Evolutionary conservation across 768 basidiomycete genomes (phyloP).

Genomic region (Lentinus brumalis): DNA sequence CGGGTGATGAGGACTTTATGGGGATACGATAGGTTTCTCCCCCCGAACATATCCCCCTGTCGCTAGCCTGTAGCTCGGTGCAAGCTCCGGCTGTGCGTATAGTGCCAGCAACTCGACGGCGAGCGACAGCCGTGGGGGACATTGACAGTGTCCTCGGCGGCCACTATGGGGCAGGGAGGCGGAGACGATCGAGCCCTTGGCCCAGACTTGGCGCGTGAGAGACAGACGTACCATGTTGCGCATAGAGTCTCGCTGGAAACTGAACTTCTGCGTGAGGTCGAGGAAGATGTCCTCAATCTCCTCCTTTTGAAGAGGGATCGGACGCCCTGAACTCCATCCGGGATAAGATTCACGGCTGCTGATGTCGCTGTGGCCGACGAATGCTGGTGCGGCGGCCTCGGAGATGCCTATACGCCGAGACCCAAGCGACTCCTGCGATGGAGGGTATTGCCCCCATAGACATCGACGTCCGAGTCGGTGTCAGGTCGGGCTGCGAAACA

Average conservation of each 20-base stretch:
- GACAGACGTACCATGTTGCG: slow-evolving; percentile 77
- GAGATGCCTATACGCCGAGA: slow-evolving; percentile 61
- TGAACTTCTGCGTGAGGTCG: slow-evolving; percentile 97
- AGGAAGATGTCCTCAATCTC: slow-evolving; percentile 99
- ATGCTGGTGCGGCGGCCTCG: slow-evolving; percentile 74
- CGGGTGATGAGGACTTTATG: too few species aligned
- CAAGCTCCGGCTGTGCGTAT: too few species aligned
- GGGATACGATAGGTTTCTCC: too few species aligned
- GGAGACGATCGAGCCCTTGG: not conserved
- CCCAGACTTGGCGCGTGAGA: slow-evolving; percentile 6
- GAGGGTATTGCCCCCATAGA: slow-evolving; percentile 69
- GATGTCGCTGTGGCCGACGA: slow-evolving; percentile 59
- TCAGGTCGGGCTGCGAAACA: slow-evolving; percentile 64
- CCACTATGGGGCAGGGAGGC: not conserved
- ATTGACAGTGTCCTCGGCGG: not conserved
- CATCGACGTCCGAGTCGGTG: slow-evolving; percentile 79
- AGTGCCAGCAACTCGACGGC: too few species aligned
- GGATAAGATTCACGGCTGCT: slow-evolving; percentile 82
- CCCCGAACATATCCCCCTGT: too few species aligned
- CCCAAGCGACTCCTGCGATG: slow-evolving; percentile 76
- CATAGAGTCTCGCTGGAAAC: slow-evolving; percentile 95
- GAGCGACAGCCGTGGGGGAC: not conserved
- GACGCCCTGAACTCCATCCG: slow-evolving; percentile 89
- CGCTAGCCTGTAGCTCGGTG: too few species aligned
- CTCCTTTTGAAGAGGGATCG: slow-evolving; percentile 97